A percentile compares a stretch with the other conserved stretches of the same genome.
Conservation (phyloP, 2,329 filamentous ascomycete genomes). For the Lecanicillium sp. region DNA sequence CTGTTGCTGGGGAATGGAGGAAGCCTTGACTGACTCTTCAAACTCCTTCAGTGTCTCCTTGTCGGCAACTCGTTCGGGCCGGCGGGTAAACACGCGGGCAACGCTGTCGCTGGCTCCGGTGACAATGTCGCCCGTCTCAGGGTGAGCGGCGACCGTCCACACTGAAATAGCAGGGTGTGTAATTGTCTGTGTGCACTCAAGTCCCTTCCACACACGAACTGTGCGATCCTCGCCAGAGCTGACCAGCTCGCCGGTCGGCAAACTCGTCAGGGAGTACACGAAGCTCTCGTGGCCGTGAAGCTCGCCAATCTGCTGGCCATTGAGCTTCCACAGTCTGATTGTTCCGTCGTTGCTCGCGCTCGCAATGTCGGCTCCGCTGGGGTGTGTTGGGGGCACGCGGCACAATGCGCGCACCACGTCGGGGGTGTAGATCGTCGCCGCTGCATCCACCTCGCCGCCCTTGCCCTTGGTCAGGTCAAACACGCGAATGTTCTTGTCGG, state of each 20-base stretch:
- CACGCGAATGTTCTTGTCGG: conserved; percentile 82
- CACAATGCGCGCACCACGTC: conserved; percentile 88
- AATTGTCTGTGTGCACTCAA: conserved; percentile 85
- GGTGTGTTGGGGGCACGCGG: conserved; percentile 66
- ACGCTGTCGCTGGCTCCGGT: conserved; percentile 85
- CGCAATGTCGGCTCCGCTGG: conserved; percentile 84
- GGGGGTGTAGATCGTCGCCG: conserved; percentile 55
- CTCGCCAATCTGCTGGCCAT: conserved; percentile 69
- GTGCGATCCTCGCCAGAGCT: conserved; percentile 95
- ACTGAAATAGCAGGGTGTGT: conserved; percentile 96
- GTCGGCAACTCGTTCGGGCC: conserved; percentile 62
- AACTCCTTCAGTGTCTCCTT: conserved; percentile 65
- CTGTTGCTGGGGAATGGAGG: conserved; percentile 82
- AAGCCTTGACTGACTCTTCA: conserved; percentile 73
- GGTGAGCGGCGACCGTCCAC: conserved; percentile 82
- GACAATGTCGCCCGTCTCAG: conserved; percentile 84
- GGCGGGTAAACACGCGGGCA: conserved; percentile 77
- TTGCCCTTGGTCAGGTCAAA: conserved; percentile 65
- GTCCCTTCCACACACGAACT: conserved; percentile 78
- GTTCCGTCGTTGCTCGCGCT: conserved; percentile 90
- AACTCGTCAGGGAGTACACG: conserved; percentile 75
- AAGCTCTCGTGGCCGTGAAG: conserved; percentile 89
- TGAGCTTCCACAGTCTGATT: conserved; percentile 79
- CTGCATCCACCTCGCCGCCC: conserved; percentile 44
- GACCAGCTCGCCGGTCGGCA: conserved; percentile 81